Conservation (phyloP, 2,329 filamentous ascomycete genomes). For the Botrytis porri region DNA sequence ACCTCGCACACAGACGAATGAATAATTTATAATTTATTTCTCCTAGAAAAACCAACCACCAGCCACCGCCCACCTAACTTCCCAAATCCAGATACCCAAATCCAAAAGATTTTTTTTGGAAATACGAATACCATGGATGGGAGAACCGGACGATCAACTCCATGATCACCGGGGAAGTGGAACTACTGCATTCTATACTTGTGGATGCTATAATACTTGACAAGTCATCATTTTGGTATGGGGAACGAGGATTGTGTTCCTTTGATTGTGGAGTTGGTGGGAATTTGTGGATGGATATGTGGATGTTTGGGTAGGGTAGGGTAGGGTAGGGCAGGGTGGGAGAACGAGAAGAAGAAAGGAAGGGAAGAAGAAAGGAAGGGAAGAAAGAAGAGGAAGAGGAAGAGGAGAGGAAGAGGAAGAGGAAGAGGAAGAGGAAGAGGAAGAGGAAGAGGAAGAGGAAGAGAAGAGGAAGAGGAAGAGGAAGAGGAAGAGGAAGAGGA, state of each 20-base stretch:
- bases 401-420: no score
- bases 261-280: not conserved
- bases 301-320: not conserved
- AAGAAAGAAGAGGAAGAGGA: no score
- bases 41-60: not conserved
- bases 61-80: not conserved
- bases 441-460: no score
- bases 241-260: not conserved
- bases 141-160: not conserved
- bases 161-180: not conserved
- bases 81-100: not conserved
- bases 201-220: not conserved
- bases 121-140: no score
- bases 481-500: no score
- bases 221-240: not conserved
- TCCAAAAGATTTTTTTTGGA: no score
- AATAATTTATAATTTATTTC: not conserved
- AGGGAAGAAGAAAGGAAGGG: no score
- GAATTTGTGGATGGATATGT: no score
- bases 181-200: not conserved
- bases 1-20: not conserved
- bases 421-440: no score
- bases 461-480: no score
- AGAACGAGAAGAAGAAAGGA: not conserved
- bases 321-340: no score